Base-by-base conservation (phyloP, 257 asterid species). In the Salvia splendens region DNA sequence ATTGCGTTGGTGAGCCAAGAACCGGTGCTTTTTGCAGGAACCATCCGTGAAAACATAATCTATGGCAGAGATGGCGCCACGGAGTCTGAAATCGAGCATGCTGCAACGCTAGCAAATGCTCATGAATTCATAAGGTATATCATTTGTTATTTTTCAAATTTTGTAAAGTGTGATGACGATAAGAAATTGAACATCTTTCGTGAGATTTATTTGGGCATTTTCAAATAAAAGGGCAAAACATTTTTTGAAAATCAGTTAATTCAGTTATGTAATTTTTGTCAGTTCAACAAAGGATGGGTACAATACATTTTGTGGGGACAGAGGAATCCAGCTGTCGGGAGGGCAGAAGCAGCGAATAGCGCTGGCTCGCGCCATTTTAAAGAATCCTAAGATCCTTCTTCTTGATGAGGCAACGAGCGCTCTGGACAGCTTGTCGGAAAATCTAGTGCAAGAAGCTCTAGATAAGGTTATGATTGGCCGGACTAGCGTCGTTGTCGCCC, bases 281-380 rank as follows among this genome's bases (percentile, higher is more conserved):
- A 82, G 84, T 67, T 70, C 82, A 16, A 76, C 78, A 85, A 71
- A 77, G 71, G 86, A 85, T n/a, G 87, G 87, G 30, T 82, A 85
- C 58, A 28, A 49, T 60, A 85, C 87, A 4, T 60, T 66, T 64
- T 78, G 88, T 28, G 87, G 87, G 32, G 85, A 84, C 54, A 75
- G 85, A 76, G 87, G 90, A 16, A 72, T 78, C 8, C 87, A 78
- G 60, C 83, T 82, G 46, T 85, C 91, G 14, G 88, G 91, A 15
- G 91, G 91, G 41, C 91, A 82, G 65, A 85, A 85, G 76, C 88
- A 85, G 68, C 68, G 87, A 36, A 67, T 82, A 67, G 83, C 84
- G 10, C 82, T 85, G 6, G 84, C 86, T 4, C 83, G 86, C 3
- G 86, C 88, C 2, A 82, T 78, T n/a, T 61, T 83, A 32, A 80